Evolutionary conservation across 441 rosid genomes (phyloP), one percentile per base, ranked within the genome.

Genomic region (Bruguiera hainesii): DNA sequence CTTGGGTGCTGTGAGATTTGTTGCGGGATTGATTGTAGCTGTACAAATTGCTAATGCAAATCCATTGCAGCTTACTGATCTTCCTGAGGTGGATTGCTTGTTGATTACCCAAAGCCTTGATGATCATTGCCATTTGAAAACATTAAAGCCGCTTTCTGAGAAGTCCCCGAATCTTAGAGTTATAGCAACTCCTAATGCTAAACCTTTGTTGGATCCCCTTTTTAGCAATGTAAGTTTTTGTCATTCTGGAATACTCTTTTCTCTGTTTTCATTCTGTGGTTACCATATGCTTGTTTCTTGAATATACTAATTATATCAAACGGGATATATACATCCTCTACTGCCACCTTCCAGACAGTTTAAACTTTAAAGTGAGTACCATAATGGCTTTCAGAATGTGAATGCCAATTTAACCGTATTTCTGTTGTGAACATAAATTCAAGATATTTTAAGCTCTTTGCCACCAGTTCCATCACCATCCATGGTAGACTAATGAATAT

Each of bases 81-180:
- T 90, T 79, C 95, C 90, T 71, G 75, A 79, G 72, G 67, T 88
- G 68, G 95, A 90, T 76, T 87, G 85, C 69, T 68, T 93, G 19
- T 80, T 90, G 78, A 91, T 93, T 35, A 89, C 96, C n/a, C 97
- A 93, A 85, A 90, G 96, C 82, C 96, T 89, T 55, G 97, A 89
- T 75, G 96, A 93, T 71, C 97, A 93, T 72, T 93, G 97, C 78
- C 97, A 91, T 76, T 75, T 93, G 74, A 93, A 84, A 79, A 91
- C 97, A 60, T 77, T 90, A 39, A 83, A 75, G 71, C 96, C 91
- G 26, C 83, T 89, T 48, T 89, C 98, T 7, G 60, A 83, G 71
- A 83, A 67, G 80, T 79, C 48, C 61, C 89, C 90, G 8, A 74
- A 67, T 77, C 64, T 93, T 15, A 80, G 80, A 65, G 91, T 89